These are phyloP conservation scores for Boletus albobrunnescens DNA, from an alignment of 1,284 basidiomycete species.

Conservation along the genomic window DNA sequence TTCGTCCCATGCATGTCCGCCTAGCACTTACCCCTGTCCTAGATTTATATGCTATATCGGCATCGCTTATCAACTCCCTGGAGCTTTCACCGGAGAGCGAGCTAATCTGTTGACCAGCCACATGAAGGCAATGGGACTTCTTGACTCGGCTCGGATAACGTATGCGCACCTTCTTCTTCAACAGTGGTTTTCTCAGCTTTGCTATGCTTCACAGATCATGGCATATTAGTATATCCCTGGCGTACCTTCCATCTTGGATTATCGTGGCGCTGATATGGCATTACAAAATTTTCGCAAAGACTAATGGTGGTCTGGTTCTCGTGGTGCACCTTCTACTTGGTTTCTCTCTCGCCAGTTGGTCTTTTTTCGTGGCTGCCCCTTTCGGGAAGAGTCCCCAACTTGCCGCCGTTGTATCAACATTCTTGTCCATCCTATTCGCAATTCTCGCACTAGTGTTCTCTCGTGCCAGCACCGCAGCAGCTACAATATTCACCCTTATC, in stretches of 20 bases:
- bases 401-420: constrained; percentile 64
- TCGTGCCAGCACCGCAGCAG: constrained; percentile 42
- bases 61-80: constrained; percentile 70
- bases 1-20: background rate
- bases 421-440: constrained; percentile 61
- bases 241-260: constrained; percentile 66
- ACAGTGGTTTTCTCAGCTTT: background rate
- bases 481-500: constrained; percentile 62
- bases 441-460: constrained; percentile 63
- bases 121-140: constrained; percentile 71
- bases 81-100: constrained; percentile 59
- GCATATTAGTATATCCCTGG: constrained; percentile 54
- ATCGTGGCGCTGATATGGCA: constrained; percentile 62
- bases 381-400: constrained; percentile 73
- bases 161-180: constrained; percentile 26
- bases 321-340: constrained; percentile 66
- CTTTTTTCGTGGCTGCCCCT: constrained; percentile 63
- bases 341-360: constrained; percentile 63
- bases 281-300: constrained; percentile 58
- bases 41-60: constrained; percentile 67
- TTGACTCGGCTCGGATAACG: constrained; percentile 63
- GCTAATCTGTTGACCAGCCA: constrained; percentile 59
- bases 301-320: constrained; percentile 59
- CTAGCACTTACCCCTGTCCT: background rate
- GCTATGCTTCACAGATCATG: constrained; percentile 50